Evolutionary conservation across 2,329 filamentous ascomycete species (phyloP), one percentile per base, ranked within the genome.

Genomic region (Rhynchosporium secalis): DNA sequence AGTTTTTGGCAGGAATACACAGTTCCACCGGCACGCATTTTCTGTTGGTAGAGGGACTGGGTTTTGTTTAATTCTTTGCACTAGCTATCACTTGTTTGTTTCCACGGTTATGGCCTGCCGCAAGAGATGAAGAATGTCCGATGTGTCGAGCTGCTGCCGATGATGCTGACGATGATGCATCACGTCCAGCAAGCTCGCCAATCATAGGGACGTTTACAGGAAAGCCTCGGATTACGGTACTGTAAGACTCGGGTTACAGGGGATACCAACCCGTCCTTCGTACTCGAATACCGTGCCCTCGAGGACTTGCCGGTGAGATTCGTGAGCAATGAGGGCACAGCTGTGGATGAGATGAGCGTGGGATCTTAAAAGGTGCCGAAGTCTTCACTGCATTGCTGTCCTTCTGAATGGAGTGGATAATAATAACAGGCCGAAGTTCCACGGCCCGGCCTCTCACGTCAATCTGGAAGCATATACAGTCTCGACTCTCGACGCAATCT

Each of bases 161-260:
- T 46, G 41, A 33, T 46, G 43, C 10, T 28, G 43, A 54, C 40
- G 51, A 41, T 54, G 33, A 10, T 20, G 41, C 51, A 54, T 54
- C 15, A 28, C 51, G 26, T n/a, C 33, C 51, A 54, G 20, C 51
- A 10, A 41, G 33, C 36, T 54, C 51, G 28, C 51, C 51, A 54
- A 54, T 54, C 51, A 54, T 40, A 41, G 33, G 51, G 49, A 20
- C n/a, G 40, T 54, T 54, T 15, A 33, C 33, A 33, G 36, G 20
- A n/a, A 33, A 54, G 33, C 33, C 33, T 40, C 51, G 40, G 51
- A 54, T 40, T 46, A 20, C 33, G 33, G 15, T 56, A 56, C 28
- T 56, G 54, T 56, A 56, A 56, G 54, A 56, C 46, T 45, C 38
- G n/a, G 28, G 12, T 28, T 56, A n/a, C 54, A 45, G 54, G 54